Percentiles rank a stretch among this genome's conserved stretches.
Conservation (phyloP, 2,329 filamentous ascomycete genomes). For the Trichoderma guizhouense region DNA sequence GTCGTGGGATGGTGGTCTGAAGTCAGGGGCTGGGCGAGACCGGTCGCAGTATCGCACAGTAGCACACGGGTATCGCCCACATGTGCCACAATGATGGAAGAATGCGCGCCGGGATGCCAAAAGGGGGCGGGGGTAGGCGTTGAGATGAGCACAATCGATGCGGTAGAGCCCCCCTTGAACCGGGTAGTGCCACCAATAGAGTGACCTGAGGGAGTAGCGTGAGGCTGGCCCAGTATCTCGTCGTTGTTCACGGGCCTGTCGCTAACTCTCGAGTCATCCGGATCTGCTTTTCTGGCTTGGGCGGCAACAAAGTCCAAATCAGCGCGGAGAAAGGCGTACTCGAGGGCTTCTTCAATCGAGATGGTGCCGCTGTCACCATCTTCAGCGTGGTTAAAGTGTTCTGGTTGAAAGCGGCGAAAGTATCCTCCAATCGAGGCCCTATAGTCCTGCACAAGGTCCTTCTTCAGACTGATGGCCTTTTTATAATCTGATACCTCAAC, state of each 20-base stretch:
- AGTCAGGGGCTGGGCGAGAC: constrained; percentile 75
- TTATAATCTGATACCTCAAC: constrained; percentile 52
- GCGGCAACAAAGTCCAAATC: constrained; percentile 92
- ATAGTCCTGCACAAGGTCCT: constrained; percentile 71
- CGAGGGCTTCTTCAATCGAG: constrained; percentile 73
- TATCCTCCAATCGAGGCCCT: constrained; percentile 86
- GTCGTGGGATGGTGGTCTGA: constrained; percentile 91
- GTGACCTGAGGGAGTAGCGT: constrained; percentile 52
- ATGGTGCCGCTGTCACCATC: constrained; percentile 33
- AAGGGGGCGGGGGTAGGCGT: constrained; percentile 89
- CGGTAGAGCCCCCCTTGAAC: constrained; percentile 92
- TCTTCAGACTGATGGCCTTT: constrained; percentile 67
- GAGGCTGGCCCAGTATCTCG: constrained; percentile 69
- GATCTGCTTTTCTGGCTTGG: constrained; percentile 77
- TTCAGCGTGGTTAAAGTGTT: constrained; percentile 59
- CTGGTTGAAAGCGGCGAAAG: constrained; percentile 83
- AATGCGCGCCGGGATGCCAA: constrained; percentile 87
- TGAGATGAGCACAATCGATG: constrained; percentile 83
- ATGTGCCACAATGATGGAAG: constrained; percentile 81
- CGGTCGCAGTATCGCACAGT: constrained; percentile 81
- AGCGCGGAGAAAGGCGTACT: constrained; percentile 89
- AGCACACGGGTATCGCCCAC: constrained; percentile 91
- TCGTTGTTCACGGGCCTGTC: constrained; percentile 81
- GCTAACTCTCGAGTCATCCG: constrained; percentile 64
- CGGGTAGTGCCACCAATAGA: constrained; percentile 70